phyloP scores from a whole-genome alignment of 2,329 filamentous ascomycete species.

The Paraconiothyrium sp. region DNA sequence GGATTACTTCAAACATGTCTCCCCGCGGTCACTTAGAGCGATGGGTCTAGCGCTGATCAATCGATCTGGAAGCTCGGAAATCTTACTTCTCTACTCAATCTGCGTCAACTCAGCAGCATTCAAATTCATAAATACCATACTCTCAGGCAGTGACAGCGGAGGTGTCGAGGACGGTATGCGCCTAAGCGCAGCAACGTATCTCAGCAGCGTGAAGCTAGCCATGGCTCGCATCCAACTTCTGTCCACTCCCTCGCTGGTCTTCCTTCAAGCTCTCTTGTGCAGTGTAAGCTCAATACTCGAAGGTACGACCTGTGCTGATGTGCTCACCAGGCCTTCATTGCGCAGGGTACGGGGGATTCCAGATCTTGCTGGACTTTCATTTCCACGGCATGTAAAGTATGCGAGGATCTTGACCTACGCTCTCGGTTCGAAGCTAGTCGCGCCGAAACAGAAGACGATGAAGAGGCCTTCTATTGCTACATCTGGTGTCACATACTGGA shows the following conservation, averaged over 20 bases:
- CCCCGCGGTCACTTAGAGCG: slow-evolving; percentile 26
- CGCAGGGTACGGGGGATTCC: slow-evolving; percentile 31
- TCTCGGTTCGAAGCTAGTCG: slow-evolving; percentile 21
- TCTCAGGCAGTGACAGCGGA: slow-evolving; percentile 19
- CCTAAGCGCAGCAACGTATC: slow-evolving; percentile 21
- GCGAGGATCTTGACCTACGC: slow-evolving; percentile 30
- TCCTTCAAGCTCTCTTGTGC: slow-evolving; percentile 31
- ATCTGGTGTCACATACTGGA: slow-evolving; percentile 36
- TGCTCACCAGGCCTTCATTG: slow-evolving; percentile 23
- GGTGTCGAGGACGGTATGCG: slow-evolving; percentile 24
- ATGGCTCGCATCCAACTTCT: slow-evolving; percentile 32
- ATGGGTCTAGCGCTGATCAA: slow-evolving; percentile 33
- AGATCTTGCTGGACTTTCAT: slow-evolving; percentile 31
- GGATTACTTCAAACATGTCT: slow-evolving; percentile 34
- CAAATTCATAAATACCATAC: slow-evolving; percentile 32
- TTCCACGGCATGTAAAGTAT: slow-evolving; percentile 30
- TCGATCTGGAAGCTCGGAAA: slow-evolving; percentile 22
- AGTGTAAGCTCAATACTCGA: slow-evolving; percentile 25
- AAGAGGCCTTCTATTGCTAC: slow-evolving; percentile 31
- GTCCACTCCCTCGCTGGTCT: slow-evolving; percentile 23
- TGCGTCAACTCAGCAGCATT: slow-evolving; percentile 32
- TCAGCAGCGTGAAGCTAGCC: slow-evolving; percentile 25
- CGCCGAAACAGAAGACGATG: slow-evolving; percentile 23
- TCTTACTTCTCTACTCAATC: slow-evolving; percentile 31
- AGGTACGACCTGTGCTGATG: slow-evolving; percentile 7